Evolutionary conservation across 768 basidiomycete species (phyloP).

Genomic region (Collybia sordida): DNA sequence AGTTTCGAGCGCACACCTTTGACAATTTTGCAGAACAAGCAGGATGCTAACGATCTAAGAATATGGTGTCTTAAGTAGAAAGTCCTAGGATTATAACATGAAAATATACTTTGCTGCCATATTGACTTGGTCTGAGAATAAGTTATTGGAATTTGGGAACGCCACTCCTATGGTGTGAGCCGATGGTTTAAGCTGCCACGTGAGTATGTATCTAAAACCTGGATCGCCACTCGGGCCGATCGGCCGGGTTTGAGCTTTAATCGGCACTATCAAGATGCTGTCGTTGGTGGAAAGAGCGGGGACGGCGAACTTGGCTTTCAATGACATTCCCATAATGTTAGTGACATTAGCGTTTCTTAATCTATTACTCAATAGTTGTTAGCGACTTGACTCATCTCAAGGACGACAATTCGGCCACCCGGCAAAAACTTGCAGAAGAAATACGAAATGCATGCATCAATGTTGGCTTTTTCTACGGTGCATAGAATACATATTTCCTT

Average conservation of each 20-base stretch:
- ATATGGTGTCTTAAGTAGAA: not conserved
- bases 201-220: no score
- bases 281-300: slow-evolving; percentile 22
- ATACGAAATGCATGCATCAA: slow-evolving; percentile 76
- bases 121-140: no score
- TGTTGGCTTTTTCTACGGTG: slow-evolving; percentile 87
- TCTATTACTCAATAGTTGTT: not conserved
- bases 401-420: slow-evolving; percentile 44
- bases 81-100: not conserved
- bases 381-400: not conserved
- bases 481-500: slow-evolving; percentile 2
- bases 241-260: no score
- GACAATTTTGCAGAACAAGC: slow-evolving; percentile 96
- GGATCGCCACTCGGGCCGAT: no score
- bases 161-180: no score
- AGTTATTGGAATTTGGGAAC: no score
- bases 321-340: slow-evolving; percentile 39
- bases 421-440: slow-evolving; percentile 47
- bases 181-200: no score
- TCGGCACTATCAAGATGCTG: slow-evolving; percentile 9
- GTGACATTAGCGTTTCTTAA: slow-evolving; percentile 4
- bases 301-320: slow-evolving; percentile 22
- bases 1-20: slow-evolving; percentile 51
- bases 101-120: slow-evolving; percentile 38
- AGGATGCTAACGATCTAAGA: slow-evolving; percentile 55